Percentiles rank a stretch among this genome's conserved stretches.
Conservation (phyloP, 768 basidiomycete genomes). For the Amanita rubescens region DNA sequence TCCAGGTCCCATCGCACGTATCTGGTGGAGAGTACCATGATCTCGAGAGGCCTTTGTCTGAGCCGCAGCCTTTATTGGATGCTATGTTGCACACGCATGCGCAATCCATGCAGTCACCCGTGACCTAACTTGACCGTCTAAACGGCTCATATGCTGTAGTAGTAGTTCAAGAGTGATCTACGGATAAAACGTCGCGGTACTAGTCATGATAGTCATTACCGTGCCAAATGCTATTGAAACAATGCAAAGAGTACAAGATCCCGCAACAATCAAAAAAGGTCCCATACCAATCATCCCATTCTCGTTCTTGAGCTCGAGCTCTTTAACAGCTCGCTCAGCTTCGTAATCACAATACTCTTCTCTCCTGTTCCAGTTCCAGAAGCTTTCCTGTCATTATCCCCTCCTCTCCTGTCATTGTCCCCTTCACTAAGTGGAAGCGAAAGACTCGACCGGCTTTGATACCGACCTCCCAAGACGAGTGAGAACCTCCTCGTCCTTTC, state of each 20-base stretch:
- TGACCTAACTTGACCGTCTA: too few relatives aligned
- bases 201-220: too few relatives aligned
- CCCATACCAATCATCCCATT: too few relatives aligned
- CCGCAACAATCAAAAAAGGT: too few relatives aligned
- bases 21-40: background rate
- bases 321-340: constrained; percentile 23
- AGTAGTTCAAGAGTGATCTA: too few relatives aligned
- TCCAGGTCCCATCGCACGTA: background rate
- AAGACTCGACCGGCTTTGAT: background rate
- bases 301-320: too few relatives aligned
- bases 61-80: background rate
- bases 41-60: background rate
- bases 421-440: background rate
- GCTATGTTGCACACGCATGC: background rate
- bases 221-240: too few relatives aligned
- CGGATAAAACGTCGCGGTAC: too few relatives aligned
- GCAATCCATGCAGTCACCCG: too few relatives aligned
- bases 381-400: background rate
- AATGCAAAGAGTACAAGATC: too few relatives aligned
- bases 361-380: background rate
- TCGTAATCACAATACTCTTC: constrained; percentile 2
- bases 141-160: too few relatives aligned
- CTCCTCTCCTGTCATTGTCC: background rate
- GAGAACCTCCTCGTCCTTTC: constrained; percentile 43
- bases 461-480: constrained; percentile 41